Evolutionary conservation across 2,329 filamentous ascomycete species (phyloP).

Genomic region (Dothideomycetes sp.): DNA sequence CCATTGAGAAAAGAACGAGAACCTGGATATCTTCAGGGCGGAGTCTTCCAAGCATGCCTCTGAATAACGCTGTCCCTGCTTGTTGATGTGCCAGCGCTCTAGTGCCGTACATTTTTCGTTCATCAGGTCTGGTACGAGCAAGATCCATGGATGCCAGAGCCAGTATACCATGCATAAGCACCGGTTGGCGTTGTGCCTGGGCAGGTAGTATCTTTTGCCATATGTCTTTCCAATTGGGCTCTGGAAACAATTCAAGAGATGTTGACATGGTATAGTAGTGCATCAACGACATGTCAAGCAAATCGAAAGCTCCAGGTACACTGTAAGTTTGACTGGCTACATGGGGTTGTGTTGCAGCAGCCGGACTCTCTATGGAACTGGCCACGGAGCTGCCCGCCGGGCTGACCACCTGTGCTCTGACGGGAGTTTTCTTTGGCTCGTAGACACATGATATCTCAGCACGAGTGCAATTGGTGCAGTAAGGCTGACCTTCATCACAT

Average conservation of each 20-base stretch:
- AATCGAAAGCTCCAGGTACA: conserved; percentile 16
- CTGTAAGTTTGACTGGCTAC: conserved; percentile 8
- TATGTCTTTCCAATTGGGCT: conserved; percentile 15
- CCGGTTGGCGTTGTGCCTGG: conserved; percentile 10
- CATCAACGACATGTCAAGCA: conserved; percentile 22
- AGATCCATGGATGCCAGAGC: conserved; percentile 9
- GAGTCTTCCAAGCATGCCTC: conserved; percentile 16
- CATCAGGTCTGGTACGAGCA: conserved; percentile 6
- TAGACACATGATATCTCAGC: conserved; percentile 20
- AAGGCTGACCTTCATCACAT: conserved; percentile 22
- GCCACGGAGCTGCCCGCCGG: not conserved
- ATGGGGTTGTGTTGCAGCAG: not conserved
- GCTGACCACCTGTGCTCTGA: not conserved
- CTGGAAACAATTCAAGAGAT: conserved; percentile 17
- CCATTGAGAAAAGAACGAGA: conserved; percentile 20
- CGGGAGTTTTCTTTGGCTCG: conserved; percentile 11
- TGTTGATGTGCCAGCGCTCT: conserved; percentile 23
- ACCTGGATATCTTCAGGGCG: conserved; percentile 14
- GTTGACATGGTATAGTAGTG: conserved; percentile 22
- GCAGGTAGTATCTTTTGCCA: conserved; percentile 7
- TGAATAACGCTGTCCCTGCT: conserved; percentile 20
- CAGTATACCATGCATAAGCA: conserved; percentile 10
- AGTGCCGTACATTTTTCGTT: conserved; percentile 17
- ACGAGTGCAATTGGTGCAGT: conserved; percentile 22
- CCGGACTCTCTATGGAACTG: not conserved